Conservation (phyloP, 148 eudicot species). For the Cornus kousa region DNA sequence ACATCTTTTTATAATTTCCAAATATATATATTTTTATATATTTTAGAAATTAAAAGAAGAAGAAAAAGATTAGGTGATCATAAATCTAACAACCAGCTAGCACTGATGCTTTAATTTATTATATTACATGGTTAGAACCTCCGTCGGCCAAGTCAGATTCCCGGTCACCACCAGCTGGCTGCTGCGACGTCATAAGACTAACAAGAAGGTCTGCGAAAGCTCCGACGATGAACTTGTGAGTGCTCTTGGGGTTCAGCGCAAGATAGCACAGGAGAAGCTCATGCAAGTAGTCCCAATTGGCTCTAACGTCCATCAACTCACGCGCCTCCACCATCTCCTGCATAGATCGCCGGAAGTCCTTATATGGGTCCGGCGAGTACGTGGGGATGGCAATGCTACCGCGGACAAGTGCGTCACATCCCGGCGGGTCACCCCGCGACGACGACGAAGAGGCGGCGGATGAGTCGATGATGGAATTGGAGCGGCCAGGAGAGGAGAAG, state of each 20-base stretch:
- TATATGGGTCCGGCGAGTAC: slow-evolving; percentile 83
- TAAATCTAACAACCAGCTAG: not conserved
- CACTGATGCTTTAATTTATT: not conserved
- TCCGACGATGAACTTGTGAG: slow-evolving; percentile 76
- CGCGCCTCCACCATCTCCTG: slow-evolving; percentile 97
- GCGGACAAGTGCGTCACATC: slow-evolving; percentile 12
- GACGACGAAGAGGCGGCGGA: slow-evolving; percentile 35
- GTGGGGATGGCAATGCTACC: slow-evolving; percentile 63
- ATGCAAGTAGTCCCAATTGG: slow-evolving; percentile 71
- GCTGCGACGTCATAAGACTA: slow-evolving; percentile 40
- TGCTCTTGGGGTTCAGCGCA: slow-evolving; percentile 64
- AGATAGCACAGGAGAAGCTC: slow-evolving; percentile 73
- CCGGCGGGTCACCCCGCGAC: slow-evolving; percentile 1
- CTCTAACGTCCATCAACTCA: slow-evolving; percentile 36
- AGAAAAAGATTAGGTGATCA: not conserved
- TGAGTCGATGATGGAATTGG: slow-evolving; percentile 75
- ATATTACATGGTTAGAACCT: slow-evolving; percentile 5
- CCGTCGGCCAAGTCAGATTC: slow-evolving; percentile 8
- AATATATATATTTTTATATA: no score
- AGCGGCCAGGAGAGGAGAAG: slow-evolving; percentile 87
- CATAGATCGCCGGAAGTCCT: slow-evolving; percentile 86
- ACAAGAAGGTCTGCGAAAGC: slow-evolving; percentile 90
- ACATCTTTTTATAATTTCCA: not conserved
- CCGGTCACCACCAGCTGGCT: slow-evolving; percentile 3
- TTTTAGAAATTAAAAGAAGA: no score